A percentile compares a stretch with the other conserved stretches of the same genome.
phyloP scores from a whole-genome alignment of 192 early-diverging fungal genomes.

The Linderina pennispora region DNA sequence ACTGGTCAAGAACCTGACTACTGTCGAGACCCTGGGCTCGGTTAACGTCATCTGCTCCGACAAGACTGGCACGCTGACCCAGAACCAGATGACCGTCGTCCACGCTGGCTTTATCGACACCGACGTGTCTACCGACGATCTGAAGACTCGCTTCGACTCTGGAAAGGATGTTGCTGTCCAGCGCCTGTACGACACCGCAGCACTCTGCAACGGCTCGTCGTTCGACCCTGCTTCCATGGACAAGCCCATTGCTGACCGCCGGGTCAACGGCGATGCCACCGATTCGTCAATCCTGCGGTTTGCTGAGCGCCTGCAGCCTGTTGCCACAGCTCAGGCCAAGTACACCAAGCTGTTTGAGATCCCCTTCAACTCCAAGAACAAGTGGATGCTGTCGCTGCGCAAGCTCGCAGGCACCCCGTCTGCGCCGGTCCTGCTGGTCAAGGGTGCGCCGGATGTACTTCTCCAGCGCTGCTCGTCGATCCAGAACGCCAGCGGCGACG shows the following conservation, averaged over 20 bases:
- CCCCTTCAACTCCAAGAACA: slow-evolving; percentile 69
- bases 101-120: no score
- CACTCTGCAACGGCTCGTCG: slow-evolving; percentile 57
- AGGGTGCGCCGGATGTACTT: slow-evolving; percentile 71
- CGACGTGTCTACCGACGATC: no score
- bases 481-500: slow-evolving; percentile 28
- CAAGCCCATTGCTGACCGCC: slow-evolving; percentile 34
- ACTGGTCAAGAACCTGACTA: slow-evolving; percentile 58
- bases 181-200: slow-evolving; percentile 17
- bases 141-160: background rate
- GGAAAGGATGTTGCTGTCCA: background rate
- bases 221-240: slow-evolving; percentile 48
- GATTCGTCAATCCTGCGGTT: slow-evolving; percentile 69
- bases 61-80: slow-evolving; percentile 87
- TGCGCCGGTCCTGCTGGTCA: slow-evolving; percentile 45
- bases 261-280: slow-evolving; percentile 64
- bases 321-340: background rate
- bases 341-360: slow-evolving; percentile 21
- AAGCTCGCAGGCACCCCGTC: background rate
- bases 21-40: slow-evolving; percentile 76
- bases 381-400: slow-evolving; percentile 51
- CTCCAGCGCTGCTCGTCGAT: slow-evolving; percentile 37
- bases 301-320: slow-evolving; percentile 4
- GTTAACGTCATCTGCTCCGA: slow-evolving; percentile 59
- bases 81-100: no score